Conservation (phyloP, 2,329 filamentous ascomycete genomes). For the Phaeophleospora eucalypticola region DNA sequence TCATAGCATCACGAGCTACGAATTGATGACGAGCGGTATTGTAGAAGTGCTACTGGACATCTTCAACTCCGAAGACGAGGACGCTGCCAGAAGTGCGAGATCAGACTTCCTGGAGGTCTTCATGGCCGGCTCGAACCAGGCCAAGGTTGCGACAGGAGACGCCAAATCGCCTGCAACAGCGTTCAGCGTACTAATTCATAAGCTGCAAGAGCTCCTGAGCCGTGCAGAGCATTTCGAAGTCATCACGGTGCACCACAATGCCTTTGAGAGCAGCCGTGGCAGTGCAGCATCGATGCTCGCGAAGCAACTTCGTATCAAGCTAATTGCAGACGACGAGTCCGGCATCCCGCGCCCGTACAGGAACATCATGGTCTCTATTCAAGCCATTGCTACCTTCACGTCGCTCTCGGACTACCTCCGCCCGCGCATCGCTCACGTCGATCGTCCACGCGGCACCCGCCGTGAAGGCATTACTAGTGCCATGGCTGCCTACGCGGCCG, state of each 20-base stretch:
- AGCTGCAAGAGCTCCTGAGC: constrained; percentile 92
- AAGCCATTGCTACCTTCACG: constrained; percentile 97
- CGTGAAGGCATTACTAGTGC: constrained; percentile 60
- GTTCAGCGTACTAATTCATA: constrained; percentile 87
- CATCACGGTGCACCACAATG: constrained; percentile 88
- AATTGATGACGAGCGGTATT: constrained; percentile 84
- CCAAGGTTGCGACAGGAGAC: constrained; percentile 60
- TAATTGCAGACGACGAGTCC: constrained; percentile 84
- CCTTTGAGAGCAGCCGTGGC: constrained; percentile 82
- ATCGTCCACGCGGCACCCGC: constrained; percentile 60
- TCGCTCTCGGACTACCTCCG: constrained; percentile 92
- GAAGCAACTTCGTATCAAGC: constrained; percentile 85
- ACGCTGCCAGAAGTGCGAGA: constrained; percentile 58
- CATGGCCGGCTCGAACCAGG: constrained; percentile 67
- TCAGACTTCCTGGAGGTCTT: constrained; percentile 87
- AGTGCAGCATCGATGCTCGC: constrained; percentile 94
- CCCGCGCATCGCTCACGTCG: constrained; percentile 77
- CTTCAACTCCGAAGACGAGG: constrained; percentile 67
- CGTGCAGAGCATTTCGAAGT: constrained; percentile 98
- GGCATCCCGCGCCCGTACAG: constrained; percentile 83
- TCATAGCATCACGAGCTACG: constrained; percentile 92
- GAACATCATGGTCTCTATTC: constrained; percentile 97
- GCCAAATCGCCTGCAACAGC: constrained; percentile 71
- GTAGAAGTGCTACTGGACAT: constrained; percentile 79
- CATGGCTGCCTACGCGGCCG: constrained; percentile 72